These are phyloP conservation scores for Solanum rostratum DNA, from an alignment of 257 asterid genomes.

Conservation along the genomic window DNA sequence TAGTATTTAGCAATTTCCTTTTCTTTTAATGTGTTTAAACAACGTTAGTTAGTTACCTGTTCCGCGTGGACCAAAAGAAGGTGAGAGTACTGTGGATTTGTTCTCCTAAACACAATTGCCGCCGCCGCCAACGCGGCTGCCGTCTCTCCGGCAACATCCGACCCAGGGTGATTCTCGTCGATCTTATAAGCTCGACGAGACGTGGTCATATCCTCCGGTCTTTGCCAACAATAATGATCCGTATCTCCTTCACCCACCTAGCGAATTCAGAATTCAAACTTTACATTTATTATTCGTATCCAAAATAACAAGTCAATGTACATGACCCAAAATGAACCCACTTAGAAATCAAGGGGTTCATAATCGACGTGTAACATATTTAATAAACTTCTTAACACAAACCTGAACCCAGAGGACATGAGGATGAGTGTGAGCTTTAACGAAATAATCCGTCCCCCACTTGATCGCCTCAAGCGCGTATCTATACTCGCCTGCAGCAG, in stretches of 20 bases:
- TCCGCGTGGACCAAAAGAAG: slow-evolving; percentile 58
- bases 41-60: slow-evolving; percentile 20
- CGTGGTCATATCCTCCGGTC: slow-evolving; percentile 73
- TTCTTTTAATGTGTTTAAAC: background rate
- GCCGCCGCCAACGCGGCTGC: slow-evolving; percentile 77
- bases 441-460: slow-evolving; percentile 95
- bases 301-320: background rate
- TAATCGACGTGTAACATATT: background rate
- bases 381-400: background rate
- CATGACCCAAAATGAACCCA: slow-evolving; percentile 12
- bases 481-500: slow-evolving; percentile 41
- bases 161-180: slow-evolving; percentile 46
- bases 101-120: slow-evolving; percentile 42
- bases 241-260: slow-evolving; percentile 76
- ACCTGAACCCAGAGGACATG: slow-evolving; percentile 90
- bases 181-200: slow-evolving; percentile 58
- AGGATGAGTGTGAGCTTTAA: slow-evolving; percentile 77
- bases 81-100: slow-evolving; percentile 56
- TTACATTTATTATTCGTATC: too few species aligned
- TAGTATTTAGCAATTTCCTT: background rate
- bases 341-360: background rate
- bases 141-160: slow-evolving; percentile 62
- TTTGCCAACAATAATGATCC: slow-evolving; percentile 68
- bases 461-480: slow-evolving; percentile 81
- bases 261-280: background rate